Percentiles rank a stretch among this genome's conserved stretches.
phyloP scores from a whole-genome alignment of 768 basidiomycete genomes.

The Mycena rebaudengoi region DNA sequence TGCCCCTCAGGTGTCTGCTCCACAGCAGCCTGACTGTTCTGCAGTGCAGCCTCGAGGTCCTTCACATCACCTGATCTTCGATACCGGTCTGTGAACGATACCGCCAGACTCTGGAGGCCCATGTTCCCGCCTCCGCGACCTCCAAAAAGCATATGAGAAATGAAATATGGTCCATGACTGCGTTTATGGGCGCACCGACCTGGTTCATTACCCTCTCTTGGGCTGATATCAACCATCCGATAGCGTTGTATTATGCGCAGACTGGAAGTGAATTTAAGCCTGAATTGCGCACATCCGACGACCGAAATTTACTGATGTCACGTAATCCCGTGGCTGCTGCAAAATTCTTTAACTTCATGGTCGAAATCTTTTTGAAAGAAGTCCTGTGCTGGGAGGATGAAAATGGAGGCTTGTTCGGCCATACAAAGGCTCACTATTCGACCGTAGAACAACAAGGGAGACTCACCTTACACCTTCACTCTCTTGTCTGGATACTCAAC shows the following conservation, averaged over 20 bases:
- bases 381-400: constrained; percentile 26
- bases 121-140: constrained; percentile 37
- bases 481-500: constrained; percentile 44
- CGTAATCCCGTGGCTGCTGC: constrained; percentile 40
- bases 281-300: background rate
- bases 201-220: constrained; percentile 47
- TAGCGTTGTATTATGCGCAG: background rate
- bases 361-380: constrained; percentile 36
- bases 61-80: too few relatives aligned
- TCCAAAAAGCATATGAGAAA: constrained; percentile 39
- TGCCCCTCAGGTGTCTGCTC: too few relatives aligned
- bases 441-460: constrained; percentile 47
- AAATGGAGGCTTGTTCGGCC: constrained; percentile 35
- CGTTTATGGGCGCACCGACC: constrained; percentile 34
- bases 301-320: background rate
- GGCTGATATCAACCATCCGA: constrained; percentile 16
- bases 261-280: background rate
- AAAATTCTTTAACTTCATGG: constrained; percentile 41
- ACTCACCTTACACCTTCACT: constrained; percentile 46
- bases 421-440: constrained; percentile 39
- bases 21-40: too few relatives aligned
- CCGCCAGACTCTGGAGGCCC: too few relatives aligned
- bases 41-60: too few relatives aligned
- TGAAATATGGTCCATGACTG: constrained; percentile 42
- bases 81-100: too few relatives aligned